A percentile compares a stretch with the other conserved stretches of the same genome.
Evolutionary conservation across 2,329 filamentous ascomycete species (phyloP).

Genomic region (Epichloe hybrida): DNA sequence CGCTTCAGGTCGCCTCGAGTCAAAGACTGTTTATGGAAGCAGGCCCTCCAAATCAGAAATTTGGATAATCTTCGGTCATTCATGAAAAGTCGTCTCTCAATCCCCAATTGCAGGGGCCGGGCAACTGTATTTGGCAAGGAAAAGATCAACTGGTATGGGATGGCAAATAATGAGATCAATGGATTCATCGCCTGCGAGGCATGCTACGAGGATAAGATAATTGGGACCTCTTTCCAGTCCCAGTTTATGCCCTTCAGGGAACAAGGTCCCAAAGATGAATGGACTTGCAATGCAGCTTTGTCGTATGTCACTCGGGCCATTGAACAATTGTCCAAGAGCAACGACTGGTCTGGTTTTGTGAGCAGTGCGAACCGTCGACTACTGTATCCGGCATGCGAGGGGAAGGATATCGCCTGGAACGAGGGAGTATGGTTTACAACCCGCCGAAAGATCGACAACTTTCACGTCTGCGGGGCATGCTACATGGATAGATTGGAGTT

Average conservation of each 20-base stretch:
- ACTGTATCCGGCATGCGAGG: conserved; percentile 16
- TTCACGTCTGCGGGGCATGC: conserved; percentile 21
- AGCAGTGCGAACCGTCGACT: conserved; percentile 11
- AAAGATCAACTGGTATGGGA: conserved; percentile 19
- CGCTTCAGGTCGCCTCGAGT: conserved; percentile 19
- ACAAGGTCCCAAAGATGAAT: conserved; percentile 16
- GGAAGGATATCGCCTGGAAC: conserved; percentile 10
- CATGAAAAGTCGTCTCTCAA: conserved; percentile 12
- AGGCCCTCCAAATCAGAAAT: conserved; percentile 15
- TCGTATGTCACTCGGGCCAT: conserved; percentile 13
- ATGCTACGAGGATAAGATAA: conserved; percentile 22
- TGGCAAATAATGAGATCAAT: conserved; percentile 15
- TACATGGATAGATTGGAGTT: conserved; percentile 20
- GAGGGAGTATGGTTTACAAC: conserved; percentile 15
- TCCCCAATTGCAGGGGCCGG: conserved; percentile 18
- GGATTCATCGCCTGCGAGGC: conserved; percentile 25
- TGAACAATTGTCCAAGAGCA: conserved; percentile 8
- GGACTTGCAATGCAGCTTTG: conserved; percentile 20
- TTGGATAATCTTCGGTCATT: conserved; percentile 15
- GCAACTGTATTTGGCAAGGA: conserved; percentile 10
- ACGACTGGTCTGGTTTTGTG: conserved; percentile 20
- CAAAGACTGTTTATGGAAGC: conserved; percentile 20
- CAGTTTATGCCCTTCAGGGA: conserved; percentile 14
- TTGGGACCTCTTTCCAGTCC: conserved; percentile 13
- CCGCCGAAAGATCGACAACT: conserved; percentile 11